phyloP scores from a whole-genome alignment of 1,284 basidiomycete genomes.

The Phellinidium pouzarii region DNA sequence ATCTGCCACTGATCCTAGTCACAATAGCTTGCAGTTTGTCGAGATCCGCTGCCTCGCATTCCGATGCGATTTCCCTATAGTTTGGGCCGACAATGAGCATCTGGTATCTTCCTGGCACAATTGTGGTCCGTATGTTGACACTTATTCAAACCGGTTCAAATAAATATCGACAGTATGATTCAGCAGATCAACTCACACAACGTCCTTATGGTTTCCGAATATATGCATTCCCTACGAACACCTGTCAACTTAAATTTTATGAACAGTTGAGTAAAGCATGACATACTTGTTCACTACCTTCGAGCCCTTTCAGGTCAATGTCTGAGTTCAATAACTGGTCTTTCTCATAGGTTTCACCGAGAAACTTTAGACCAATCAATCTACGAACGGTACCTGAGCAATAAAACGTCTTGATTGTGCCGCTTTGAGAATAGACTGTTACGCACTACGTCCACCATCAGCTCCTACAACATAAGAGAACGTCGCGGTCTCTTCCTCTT shows the following conservation, averaged over 20 bases:
- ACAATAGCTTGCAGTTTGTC: not conserved
- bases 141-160: not conserved
- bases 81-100: not conserved
- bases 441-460: conserved; percentile 32
- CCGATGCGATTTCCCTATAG: not conserved
- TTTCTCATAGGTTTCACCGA: conserved; percentile 36
- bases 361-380: conserved; percentile 36
- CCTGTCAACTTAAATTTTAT: not conserved
- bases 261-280: not conserved
- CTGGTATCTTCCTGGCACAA: not conserved
- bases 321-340: conserved; percentile 19
- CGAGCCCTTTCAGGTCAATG: conserved; percentile 1
- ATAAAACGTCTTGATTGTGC: not conserved
- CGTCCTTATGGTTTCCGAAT: not conserved
- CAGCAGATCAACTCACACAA: not conserved
- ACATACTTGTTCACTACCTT: not conserved
- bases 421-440: not conserved
- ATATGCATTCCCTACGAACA: not conserved
- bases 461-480: conserved; percentile 28
- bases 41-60: not conserved
- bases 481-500: conserved; percentile 2
- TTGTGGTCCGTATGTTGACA: not conserved
- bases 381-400: conserved; percentile 29
- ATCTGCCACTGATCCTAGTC: not conserved
- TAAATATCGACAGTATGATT: not conserved